Evolutionary conservation across 441 rosid genomes (phyloP), one percentile per base, ranked within the genome.

Genomic region (Jatropha podagrica): DNA sequence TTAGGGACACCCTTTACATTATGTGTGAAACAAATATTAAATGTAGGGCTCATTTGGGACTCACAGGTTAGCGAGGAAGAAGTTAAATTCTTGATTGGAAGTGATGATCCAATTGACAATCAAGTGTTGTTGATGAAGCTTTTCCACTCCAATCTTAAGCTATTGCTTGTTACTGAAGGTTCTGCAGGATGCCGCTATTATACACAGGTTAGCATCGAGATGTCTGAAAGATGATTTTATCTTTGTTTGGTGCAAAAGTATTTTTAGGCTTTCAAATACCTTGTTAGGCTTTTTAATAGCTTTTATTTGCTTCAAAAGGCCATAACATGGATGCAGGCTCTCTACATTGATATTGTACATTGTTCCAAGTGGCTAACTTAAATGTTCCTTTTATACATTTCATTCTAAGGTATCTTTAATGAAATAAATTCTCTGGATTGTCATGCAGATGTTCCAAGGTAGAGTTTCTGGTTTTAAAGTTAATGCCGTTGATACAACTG

Each of bases 131-230:
- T 87, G 17, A 83, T 83, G 20, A 89, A 89, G 75, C 62, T 91
- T 46, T 89, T 85, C 78, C 96, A 91, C 77, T 84, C 84, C 3
- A 85, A 85, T 76, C 87, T 91, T 56, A 92, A 89, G 76, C 81
- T 89, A 32, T 79, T 91, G 5, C 89, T 91, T 59, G 93, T 92
- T 66, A 92, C 97, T 0, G 94, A 91, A 74, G 97, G 97, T 52
- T 83, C 89, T 1, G 79, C 80, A 40, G 97, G 97, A 4, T 9
- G 95, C 83, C 86, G 92, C 84, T 93, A 91, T 82, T 93, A 86
- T 85, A 93, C 95, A 69, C 75, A 90, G 95, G 96, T 90, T 74
- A 59, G 78, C 68, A 55, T 44, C 54, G 18, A 66, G 6, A 46
- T 54, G 37, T 13, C 1, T n/a, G 41, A 18, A 58, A 20, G 42